Conservation (phyloP, 805 yeast genomes). For the Metschnikowia santaceciliae region DNA sequence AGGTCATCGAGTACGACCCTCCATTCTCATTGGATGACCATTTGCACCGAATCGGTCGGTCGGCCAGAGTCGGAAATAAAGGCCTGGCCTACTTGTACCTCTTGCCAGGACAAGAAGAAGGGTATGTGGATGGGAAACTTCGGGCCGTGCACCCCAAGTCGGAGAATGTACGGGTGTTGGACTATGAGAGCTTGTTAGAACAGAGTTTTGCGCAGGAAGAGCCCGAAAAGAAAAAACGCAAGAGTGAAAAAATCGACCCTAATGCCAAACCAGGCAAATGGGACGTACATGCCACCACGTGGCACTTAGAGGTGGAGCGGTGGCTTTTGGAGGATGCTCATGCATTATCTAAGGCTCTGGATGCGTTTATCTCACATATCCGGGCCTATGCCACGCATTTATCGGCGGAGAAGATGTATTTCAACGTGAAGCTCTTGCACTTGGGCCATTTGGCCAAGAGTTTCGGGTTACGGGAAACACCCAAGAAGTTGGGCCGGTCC, state of each 20-base stretch:
- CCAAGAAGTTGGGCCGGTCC: slow-evolving; percentile 65
- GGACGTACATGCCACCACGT: slow-evolving; percentile 94
- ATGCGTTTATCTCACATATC: slow-evolving; percentile 83
- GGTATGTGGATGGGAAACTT: slow-evolving; percentile 57
- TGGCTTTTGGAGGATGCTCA: slow-evolving; percentile 70
- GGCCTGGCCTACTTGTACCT: slow-evolving; percentile 79
- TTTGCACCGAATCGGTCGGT: slow-evolving; percentile 93
- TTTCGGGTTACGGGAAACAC: slow-evolving; percentile 92
- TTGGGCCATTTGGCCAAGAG: slow-evolving; percentile 94
- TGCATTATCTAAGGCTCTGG: slow-evolving; percentile 63
- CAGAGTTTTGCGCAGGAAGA: slow-evolving; percentile 41
- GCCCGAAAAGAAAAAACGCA: slow-evolving; percentile 14
- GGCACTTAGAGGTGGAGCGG: slow-evolving; percentile 89
- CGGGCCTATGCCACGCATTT: slow-evolving; percentile 96
- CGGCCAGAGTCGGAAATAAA: slow-evolving; percentile 91
- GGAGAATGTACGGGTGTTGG: slow-evolving; percentile 30
- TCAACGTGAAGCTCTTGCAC: slow-evolving; percentile 80
- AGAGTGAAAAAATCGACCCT: slow-evolving; percentile 23
- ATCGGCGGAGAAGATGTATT: slow-evolving; percentile 68
- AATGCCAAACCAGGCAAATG: slow-evolving; percentile 48
- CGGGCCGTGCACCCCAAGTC: slow-evolving; percentile 37
- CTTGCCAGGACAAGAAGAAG: slow-evolving; percentile 87
- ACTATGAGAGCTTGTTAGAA: slow-evolving; percentile 31
- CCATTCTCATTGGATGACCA: slow-evolving; percentile 94
- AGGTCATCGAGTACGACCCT: slow-evolving; percentile 91